Evolutionary conservation across 202 grass and related monocot genomes (phyloP).

Genomic region (Panicum virgatum): DNA sequence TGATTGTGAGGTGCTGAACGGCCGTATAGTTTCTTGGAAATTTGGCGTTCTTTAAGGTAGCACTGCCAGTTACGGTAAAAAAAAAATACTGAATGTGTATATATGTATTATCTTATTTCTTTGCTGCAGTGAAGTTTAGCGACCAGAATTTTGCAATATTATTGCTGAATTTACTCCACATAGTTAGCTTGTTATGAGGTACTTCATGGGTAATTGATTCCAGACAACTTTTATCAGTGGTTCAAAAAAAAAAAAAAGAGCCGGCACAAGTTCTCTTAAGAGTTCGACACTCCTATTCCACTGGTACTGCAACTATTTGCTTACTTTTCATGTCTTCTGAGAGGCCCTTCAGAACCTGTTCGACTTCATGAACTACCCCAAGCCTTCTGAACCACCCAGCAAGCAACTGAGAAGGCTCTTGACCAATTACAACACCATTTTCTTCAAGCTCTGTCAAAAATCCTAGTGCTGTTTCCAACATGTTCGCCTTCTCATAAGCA

Average conservation of each 20-base stretch:
- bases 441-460: constrained; percentile 82
- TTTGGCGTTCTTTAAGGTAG: not conserved
- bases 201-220: no score
- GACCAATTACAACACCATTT: constrained; percentile 43
- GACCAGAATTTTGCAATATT: not conserved
- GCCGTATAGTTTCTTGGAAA: no score
- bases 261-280: not conserved
- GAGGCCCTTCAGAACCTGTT: constrained; percentile 58
- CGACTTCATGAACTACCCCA: constrained; percentile 66
- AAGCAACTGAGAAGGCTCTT: constrained; percentile 59
- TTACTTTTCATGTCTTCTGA: not conserved
- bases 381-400: constrained; percentile 70
- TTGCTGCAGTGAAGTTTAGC: not conserved
- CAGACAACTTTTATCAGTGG: not conserved
- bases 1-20: not conserved
- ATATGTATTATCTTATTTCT: not conserved
- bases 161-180: not conserved
- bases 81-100: not conserved
- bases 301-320: not conserved
- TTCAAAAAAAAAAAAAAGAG: not conserved
- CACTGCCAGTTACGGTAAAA: not conserved
- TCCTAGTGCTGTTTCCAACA: constrained; percentile 56
- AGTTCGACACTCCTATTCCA: not conserved
- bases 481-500: constrained; percentile 56
- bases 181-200: not conserved